Evolutionary conservation across 495 filamentous ascomycete genomes (phyloP).

Genomic region (Penicillium turbatum): DNA sequence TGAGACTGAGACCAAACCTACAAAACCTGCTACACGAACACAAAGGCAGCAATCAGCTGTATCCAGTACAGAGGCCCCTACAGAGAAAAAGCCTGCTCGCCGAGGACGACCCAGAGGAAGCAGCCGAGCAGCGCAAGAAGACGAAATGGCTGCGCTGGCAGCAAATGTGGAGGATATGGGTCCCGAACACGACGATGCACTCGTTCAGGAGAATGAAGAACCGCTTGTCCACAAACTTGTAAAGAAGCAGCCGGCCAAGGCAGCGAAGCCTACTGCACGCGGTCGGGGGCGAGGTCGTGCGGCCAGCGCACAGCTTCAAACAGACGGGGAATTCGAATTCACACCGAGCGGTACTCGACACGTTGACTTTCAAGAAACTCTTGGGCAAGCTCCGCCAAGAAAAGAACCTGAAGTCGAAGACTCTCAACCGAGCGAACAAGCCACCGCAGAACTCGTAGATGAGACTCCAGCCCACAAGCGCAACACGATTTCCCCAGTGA

Average conservation of each 20-base stretch:
- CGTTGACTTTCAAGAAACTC: slow-evolving; percentile 16
- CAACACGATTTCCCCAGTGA: slow-evolving; percentile 28
- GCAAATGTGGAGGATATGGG: slow-evolving; percentile 5
- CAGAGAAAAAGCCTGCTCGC: slow-evolving; percentile 29
- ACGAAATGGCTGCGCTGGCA: slow-evolving; percentile 13
- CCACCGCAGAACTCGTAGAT: slow-evolving; percentile 39
- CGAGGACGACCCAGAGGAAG: slow-evolving; percentile 42
- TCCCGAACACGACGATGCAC: slow-evolving; percentile 1
- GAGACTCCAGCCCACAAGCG: slow-evolving; percentile 29
- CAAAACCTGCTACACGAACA: slow-evolving; percentile 7
- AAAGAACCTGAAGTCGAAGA: slow-evolving; percentile 11
- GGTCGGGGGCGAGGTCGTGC: slow-evolving; percentile 29
- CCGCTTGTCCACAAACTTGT: slow-evolving; percentile 4
- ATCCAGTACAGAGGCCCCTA: slow-evolving; percentile 32
- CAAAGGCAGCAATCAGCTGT: slow-evolving; percentile 18
- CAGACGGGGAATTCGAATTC: slow-evolving; percentile 49
- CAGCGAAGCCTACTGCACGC: slow-evolving; percentile 23
- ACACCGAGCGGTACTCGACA: slow-evolving; percentile 40
- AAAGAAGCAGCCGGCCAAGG: slow-evolving; percentile 5
- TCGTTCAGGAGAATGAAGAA: slow-evolving; percentile 26
- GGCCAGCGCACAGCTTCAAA: slow-evolving; percentile 28
- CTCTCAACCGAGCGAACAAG: slow-evolving; percentile 24
- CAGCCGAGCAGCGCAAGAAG: slow-evolving; percentile 26
- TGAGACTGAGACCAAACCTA: slow-evolving; percentile 22
- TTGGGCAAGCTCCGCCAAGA: background rate